phyloP scores from a whole-genome alignment of 306 rosid species.

The Quillaja saponaria region DNA sequence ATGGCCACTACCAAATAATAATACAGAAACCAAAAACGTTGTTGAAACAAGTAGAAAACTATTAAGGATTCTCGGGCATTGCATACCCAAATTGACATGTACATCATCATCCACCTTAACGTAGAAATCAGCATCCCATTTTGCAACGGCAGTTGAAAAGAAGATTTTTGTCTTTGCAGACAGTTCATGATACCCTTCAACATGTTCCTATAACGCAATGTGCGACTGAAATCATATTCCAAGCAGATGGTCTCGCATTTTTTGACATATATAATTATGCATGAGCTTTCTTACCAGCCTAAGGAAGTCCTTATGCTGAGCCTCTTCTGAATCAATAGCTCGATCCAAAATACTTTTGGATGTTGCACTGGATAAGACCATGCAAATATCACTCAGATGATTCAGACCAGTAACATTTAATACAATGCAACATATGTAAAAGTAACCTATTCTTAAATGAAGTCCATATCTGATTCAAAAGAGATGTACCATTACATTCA shows the following conservation, averaged over 20 bases:
- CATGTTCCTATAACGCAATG: conserved; percentile 68
- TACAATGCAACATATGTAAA: conserved; percentile 17
- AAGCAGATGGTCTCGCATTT: conserved; percentile 17
- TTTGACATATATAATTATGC: conserved; percentile 1
- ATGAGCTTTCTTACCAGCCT: conserved; percentile 46
- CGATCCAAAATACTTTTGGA: conserved; percentile 97
- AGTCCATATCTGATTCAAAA: background rate
- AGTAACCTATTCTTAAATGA: background rate
- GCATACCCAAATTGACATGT: conserved; percentile 92
- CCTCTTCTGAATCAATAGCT: conserved; percentile 95
- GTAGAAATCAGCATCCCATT: conserved; percentile 95
- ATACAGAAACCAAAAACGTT: conserved; percentile 3
- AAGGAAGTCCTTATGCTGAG: conserved; percentile 71
- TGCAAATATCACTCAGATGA: conserved; percentile 33
- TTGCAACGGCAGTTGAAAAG: conserved; percentile 86
- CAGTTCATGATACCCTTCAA: conserved; percentile 96
- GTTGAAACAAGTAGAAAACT: conserved; percentile 13
- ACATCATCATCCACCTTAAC: conserved; percentile 98
- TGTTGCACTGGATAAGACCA: conserved; percentile 74
- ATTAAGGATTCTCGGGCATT: conserved; percentile 15
- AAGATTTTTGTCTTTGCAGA: conserved; percentile 91
- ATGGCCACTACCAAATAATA: background rate
- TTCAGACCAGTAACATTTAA: conserved; percentile 39
- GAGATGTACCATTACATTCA: background rate
- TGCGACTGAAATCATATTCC: conserved; percentile 31